Base-by-base conservation (phyloP, 2,329 filamentous ascomycete genomes). In the Diaporthe eres region DNA sequence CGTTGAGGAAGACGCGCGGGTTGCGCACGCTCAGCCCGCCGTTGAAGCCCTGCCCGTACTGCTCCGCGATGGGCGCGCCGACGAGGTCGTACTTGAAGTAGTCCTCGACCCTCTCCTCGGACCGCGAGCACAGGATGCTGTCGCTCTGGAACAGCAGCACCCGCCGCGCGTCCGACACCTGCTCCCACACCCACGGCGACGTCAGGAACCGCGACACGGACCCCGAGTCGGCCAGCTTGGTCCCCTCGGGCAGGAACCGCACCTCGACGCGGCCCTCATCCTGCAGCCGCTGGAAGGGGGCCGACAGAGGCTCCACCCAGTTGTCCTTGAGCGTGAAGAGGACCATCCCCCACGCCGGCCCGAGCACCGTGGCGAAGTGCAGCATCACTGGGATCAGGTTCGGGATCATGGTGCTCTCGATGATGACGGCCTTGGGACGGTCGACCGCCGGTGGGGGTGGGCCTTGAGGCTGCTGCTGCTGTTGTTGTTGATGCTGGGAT, bases 341-440 rank as follows among this genome's bases (percentile, higher is more conserved):
- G 25, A 86, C 79, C 42, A 87, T 81, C 5, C 85, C 84, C 85
- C 85, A 86, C 25, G 79, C 74, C 8, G 85, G 84, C 1, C 85
- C 85, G 4, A 86, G 83, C 0, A 77, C 77, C 28, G 74, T 74
- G 5, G 81, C 78, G 12, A 83, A 78, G 0, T 81, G 82, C 10
- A 82, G 79, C 12, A 76, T 79, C 60, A 76, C 75, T 25, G 80
- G 63, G 72, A 78, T 82, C 7, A 82, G 81, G 34, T 71, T 85
- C 28, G 71, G 70, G 68, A 76, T 73, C 47, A 74, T 71, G 37
- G 82, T 76, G 25, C 60, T 72, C 55, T 77, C 76, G 61, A 77
- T 71, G 47, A 77, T 74, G 60, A 77, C 25, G 34, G 76, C 76
- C 17, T 55, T 60, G 28, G 76, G 76, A 25, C 76, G 71, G 57